Conservation (phyloP, 148 eudicot species). For the Heliamphora exappendiculata region DNA sequence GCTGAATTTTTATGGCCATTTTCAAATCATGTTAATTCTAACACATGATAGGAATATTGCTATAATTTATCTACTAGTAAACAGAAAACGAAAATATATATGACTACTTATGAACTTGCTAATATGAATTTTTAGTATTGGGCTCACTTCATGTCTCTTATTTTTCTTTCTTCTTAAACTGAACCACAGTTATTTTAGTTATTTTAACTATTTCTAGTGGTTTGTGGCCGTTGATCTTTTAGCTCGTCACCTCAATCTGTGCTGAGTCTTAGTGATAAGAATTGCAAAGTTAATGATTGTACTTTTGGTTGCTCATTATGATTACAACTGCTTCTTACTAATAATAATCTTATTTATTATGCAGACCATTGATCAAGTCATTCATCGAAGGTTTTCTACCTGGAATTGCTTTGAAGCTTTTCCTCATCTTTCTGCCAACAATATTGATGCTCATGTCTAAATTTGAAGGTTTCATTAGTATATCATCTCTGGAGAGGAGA, state of each 20-base stretch:
- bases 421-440: conserved; percentile 81
- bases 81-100: neutral
- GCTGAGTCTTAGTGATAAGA: neutral
- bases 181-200: neutral
- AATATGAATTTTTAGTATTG: neutral
- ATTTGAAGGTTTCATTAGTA: conserved; percentile 70
- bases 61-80: neutral
- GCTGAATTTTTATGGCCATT: neutral
- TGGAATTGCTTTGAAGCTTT: conserved; percentile 88
- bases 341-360: conserved; percentile 12
- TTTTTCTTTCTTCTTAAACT: neutral
- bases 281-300: neutral
- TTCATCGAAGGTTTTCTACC: conserved; percentile 82
- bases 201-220: neutral
- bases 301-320: neutral
- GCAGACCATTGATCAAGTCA: conserved; percentile 67
- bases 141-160: neutral
- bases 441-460: conserved; percentile 94
- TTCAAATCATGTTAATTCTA: neutral
- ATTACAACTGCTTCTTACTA: neutral
- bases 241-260: neutral
- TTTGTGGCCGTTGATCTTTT: neutral
- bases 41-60: neutral
- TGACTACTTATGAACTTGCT: neutral
- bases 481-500: conserved; percentile 79